Evolutionary conservation across 2,329 filamentous ascomycete genomes (phyloP), one percentile per base, ranked within the genome.

Genomic region (Triangularia verruculosa): DNA sequence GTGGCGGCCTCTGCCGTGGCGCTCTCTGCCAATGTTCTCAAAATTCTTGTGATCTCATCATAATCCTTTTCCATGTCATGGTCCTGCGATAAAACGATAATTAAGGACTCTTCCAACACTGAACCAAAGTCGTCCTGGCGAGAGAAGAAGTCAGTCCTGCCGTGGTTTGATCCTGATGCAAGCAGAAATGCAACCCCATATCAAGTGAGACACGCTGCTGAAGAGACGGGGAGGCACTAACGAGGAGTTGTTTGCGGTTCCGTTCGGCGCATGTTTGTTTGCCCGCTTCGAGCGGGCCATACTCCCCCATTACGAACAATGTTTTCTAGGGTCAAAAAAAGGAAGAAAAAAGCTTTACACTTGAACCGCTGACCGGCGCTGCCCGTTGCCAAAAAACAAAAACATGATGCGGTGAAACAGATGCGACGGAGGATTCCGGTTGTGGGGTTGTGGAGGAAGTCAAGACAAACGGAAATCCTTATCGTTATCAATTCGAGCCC

Each of bases 21-120:
- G 63, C 83, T 79, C 28, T 85, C 78, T 59, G 89, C 89, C 13
- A 97, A 77, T 1, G 77, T 75, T n/a, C 89, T 81, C 1, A 97
- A 80, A 0, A 83, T 81, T n/a, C 78, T 73, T 28, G 83, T 83
- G 2, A 88, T 86, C 9, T 79, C 77, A 2, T 82, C 72, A 30
- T 87, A 78, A 51, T 87, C 79, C 0, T 77, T 74, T 0, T 82
- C 70, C 17, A 93, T 78, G 69, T 93, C 84, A 75, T 87, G 91
- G 72, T 98, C 94, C 59, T 80, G 85, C 4, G 87, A 80, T 57
- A 97, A 90, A 3, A 92, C 89, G 61, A 89, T 83, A 64, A 97
- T 85, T 12, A 94, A 82, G 0, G 91, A 85, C 68, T 92, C 86
- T 69, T 97, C 93, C 47, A 97, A 76, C 17, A 89, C 84, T 24